Evolutionary conservation across 768 basidiomycete species (phyloP).

Genomic region (Cytidiella melzeri): DNA sequence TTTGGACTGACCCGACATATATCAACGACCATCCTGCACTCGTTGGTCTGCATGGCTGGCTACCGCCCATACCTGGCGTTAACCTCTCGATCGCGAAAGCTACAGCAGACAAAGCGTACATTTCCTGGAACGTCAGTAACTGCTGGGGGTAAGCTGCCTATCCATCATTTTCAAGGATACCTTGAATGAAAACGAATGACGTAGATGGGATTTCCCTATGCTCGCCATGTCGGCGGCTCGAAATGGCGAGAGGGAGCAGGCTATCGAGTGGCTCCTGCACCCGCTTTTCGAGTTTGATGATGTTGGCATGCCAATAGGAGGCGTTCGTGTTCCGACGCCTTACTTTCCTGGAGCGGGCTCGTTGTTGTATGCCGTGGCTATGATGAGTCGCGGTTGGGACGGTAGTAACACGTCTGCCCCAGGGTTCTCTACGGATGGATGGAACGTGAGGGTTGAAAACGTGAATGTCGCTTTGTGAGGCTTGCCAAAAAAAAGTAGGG

Average conservation of each 20-base stretch:
- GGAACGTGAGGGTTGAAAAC: constrained; percentile 33
- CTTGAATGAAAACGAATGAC: background rate
- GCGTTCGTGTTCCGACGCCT: constrained; percentile 47
- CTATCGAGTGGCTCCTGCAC: constrained; percentile 49
- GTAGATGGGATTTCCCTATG: constrained; percentile 59
- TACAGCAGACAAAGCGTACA: constrained; percentile 50
- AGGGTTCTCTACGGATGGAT: constrained; percentile 36
- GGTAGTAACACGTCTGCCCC: constrained; percentile 31
- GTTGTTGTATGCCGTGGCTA: constrained; percentile 45
- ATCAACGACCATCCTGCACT: constrained; percentile 56
- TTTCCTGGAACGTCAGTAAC: constrained; percentile 47
- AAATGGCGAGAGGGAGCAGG: constrained; percentile 41
- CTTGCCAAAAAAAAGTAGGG: too few species aligned
- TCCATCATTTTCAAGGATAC: background rate
- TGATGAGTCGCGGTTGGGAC: constrained; percentile 60
- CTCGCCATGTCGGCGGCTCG: constrained; percentile 58
- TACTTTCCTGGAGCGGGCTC: constrained; percentile 55
- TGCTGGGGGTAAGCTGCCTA: constrained; percentile 41
- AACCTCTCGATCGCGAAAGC: constrained; percentile 39
- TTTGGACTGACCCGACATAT: constrained; percentile 45
- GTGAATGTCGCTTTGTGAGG: constrained; percentile 30
- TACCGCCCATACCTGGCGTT: constrained; percentile 43
- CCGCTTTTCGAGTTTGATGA: constrained; percentile 54
- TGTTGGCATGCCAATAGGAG: constrained; percentile 54
- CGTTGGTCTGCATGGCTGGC: constrained; percentile 52